Base-by-base conservation (phyloP, 345 rosid genomes). In the Erucastrum elatum region DNA sequence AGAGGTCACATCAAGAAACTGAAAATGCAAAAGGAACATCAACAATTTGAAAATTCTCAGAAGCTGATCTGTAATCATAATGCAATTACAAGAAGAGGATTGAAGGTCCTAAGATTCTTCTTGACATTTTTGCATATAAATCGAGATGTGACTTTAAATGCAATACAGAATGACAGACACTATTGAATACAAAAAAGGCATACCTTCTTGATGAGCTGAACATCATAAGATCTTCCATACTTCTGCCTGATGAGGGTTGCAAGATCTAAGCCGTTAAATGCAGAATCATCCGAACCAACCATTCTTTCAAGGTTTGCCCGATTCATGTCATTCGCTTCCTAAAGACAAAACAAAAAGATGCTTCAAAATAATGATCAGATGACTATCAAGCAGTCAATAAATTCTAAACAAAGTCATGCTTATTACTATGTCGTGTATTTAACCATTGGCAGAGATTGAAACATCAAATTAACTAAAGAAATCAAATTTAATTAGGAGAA, bases 181-280 rank as follows among this genome's bases (percentile, higher is more conserved):
- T 65, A 25, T 74, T 30, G 60, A 29, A 35, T 12, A 72, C n/a
- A 76, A 60, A 58, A 49, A 64, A 29, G 5, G 46, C 25, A 16
- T 83, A 92, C 99, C 98, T 94, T 94, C 83, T 92, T 94, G 81
- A 94, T 92, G 65, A 92, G 84, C 75, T 88, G 98, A 76, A 94
- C 94, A 77, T 94, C 99, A 72, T 94, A 94, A 75, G 99, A 94
- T 82, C 88, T 88, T 68, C 99, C 98, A 78, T 92, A 94, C 84
- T 92, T 92, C 69, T 92, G 87, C 78, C 99, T 85, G 34, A 94
- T 91, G 64, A 94, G 94, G 26, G 99, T 92, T 30, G 99, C 99
- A 49, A 94, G 98, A 80, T 94, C 99, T 68, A 88, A 83, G 62
- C 99, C 99, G 30, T 82, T 91, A 66, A 94, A 94, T 63, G 88